These are phyloP conservation scores for Pseudogymnoascus sp. DNA, from an alignment of 2,329 filamentous ascomycete species.

Conservation along the genomic window DNA sequence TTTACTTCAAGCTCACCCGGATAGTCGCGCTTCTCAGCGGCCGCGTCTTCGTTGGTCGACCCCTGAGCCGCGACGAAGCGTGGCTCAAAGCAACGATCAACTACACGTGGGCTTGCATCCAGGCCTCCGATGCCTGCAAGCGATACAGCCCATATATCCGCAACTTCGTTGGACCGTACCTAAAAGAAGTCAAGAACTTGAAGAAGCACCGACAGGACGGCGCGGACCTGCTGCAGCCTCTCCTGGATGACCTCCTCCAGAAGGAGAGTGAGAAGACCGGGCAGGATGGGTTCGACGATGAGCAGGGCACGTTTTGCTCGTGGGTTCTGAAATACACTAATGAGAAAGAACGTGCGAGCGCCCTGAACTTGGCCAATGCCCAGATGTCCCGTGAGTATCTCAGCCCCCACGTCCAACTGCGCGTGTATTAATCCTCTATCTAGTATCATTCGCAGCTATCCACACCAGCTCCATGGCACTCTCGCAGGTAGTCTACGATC, in stretches of 20 bases:
- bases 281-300: constrained; percentile 8
- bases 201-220: constrained; percentile 11
- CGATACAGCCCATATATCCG: constrained; percentile 12
- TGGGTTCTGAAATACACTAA: constrained; percentile 16
- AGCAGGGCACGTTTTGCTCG: constrained; percentile 15
- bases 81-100: constrained; percentile 18
- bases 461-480: constrained; percentile 40
- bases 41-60: constrained; percentile 21
- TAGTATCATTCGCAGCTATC: constrained; percentile 41
- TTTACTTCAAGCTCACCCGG: constrained; percentile 28
- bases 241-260: constrained; percentile 10
- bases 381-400: constrained; percentile 28
- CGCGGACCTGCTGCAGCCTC: constrained; percentile 14
- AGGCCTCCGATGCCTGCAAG: constrained; percentile 16
- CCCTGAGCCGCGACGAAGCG: constrained; percentile 20
- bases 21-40: constrained; percentile 34
- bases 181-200: constrained; percentile 13
- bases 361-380: constrained; percentile 17
- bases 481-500: constrained; percentile 43
- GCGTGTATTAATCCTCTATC: background rate
- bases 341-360: constrained; percentile 4
- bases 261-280: background rate
- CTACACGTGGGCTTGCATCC: constrained; percentile 16
- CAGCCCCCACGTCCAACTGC: background rate
- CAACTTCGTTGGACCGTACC: constrained; percentile 11